Conservation (phyloP, 1,284 basidiomycete species). For the Pseudozyma tsukubaensis region DNA sequence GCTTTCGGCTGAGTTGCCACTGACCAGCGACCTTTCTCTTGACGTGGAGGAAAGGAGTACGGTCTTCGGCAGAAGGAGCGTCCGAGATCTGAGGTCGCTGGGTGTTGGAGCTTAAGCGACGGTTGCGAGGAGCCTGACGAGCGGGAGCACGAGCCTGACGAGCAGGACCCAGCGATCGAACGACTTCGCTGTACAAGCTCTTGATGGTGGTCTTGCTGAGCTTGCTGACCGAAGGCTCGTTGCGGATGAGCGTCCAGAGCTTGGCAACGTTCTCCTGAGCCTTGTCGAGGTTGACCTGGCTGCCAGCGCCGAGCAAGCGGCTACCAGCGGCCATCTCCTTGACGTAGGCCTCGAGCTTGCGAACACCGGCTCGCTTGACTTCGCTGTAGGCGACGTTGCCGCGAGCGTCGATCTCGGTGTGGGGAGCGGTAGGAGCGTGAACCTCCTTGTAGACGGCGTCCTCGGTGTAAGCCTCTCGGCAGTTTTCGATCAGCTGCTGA, state of each 20-base stretch:
- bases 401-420: slow-evolving; percentile 90
- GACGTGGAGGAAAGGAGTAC: slow-evolving; percentile 91
- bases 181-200: slow-evolving; percentile 93
- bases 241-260: slow-evolving; percentile 96
- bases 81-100: slow-evolving; percentile 56
- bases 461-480: slow-evolving; percentile 82
- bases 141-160: slow-evolving; percentile 73
- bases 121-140: slow-evolving; percentile 66
- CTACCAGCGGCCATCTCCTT: slow-evolving; percentile 98
- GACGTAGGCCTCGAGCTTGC: slow-evolving; percentile 97
- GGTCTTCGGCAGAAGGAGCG: slow-evolving; percentile 72
- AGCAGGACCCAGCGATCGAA: slow-evolving; percentile 76
- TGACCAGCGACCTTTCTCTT: slow-evolving; percentile 95
- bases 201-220: slow-evolving; percentile 98
- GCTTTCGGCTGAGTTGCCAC: slow-evolving; percentile 97
- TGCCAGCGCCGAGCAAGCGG: slow-evolving; percentile 70
- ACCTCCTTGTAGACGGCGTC: slow-evolving; percentile 85
- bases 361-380: slow-evolving; percentile 91
- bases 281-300: slow-evolving; percentile 77
- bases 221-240: slow-evolving; percentile 93
- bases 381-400: slow-evolving; percentile 96
- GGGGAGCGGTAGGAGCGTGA: slow-evolving; percentile 84
- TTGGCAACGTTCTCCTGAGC: slow-evolving; percentile 95
- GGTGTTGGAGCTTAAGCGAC: slow-evolving; percentile 71
- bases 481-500: slow-evolving; percentile 94